A percentile compares a stretch with the other conserved stretches of the same genome.
Evolutionary conservation across 2,329 filamentous ascomycete genomes (phyloP).

Genomic region (Lasiodiplodia gonubiensis): DNA sequence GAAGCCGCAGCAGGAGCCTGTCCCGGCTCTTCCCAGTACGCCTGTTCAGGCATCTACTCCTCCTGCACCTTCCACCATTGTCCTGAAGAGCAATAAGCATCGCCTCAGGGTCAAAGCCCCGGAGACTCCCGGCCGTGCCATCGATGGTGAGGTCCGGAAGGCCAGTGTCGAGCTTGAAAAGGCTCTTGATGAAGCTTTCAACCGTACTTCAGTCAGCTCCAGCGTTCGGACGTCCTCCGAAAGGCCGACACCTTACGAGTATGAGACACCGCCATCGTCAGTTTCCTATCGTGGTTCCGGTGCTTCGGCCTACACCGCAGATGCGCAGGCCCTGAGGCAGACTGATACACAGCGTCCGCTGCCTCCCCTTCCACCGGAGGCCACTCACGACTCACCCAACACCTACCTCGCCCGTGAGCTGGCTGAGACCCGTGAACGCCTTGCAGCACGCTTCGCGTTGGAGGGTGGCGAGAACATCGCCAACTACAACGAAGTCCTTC

Average conservation of each 20-base stretch:
- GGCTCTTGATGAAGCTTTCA: constrained; percentile 92
- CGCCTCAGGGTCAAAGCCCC: constrained; percentile 18
- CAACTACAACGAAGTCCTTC: constrained; percentile 61
- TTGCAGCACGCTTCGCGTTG: constrained; percentile 58
- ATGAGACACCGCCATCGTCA: constrained; percentile 60
- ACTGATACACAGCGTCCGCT: constrained; percentile 46
- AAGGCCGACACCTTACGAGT: constrained; percentile 44
- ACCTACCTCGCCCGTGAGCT: constrained; percentile 62
- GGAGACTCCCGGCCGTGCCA: constrained; percentile 56
- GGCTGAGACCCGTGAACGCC: constrained; percentile 62
- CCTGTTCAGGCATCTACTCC: constrained; percentile 18
- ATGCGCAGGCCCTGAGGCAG: constrained; percentile 9
- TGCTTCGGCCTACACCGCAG: constrained; percentile 28
- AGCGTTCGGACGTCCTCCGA: constrained; percentile 54
- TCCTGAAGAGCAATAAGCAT: constrained; percentile 22
- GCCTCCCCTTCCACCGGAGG: constrained; percentile 47
- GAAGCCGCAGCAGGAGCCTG: constrained; percentile 38
- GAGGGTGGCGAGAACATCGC: constrained; percentile 54
- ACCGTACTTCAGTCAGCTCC: constrained; percentile 65
- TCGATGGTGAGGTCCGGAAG: constrained; percentile 79
- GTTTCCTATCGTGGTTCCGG: constrained; percentile 50
- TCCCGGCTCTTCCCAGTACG: constrained; percentile 16
- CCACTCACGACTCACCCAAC: constrained; percentile 52
- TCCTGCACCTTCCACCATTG: background rate
- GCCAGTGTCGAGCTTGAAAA: constrained; percentile 85